phyloP scores from a whole-genome alignment of 2,329 filamentous ascomycete genomes.

The Didymella sp. region DNA sequence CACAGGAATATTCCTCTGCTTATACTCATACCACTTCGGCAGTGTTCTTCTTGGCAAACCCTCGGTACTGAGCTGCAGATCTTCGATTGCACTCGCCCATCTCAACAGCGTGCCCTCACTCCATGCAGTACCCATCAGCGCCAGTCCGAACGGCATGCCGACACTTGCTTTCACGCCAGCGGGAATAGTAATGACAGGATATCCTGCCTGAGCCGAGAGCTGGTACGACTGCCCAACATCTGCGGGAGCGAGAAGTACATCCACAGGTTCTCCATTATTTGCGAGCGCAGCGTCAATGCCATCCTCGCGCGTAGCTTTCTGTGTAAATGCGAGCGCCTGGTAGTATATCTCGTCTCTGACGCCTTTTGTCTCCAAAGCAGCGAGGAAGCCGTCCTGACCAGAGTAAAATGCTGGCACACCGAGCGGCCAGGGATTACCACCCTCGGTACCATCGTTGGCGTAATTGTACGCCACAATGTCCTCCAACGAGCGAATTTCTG shows the following conservation, averaged over 20 bases:
- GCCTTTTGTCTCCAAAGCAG: constrained; percentile 67
- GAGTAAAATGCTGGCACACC: constrained; percentile 62
- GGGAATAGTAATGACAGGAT: constrained; percentile 74
- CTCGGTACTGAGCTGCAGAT: constrained; percentile 39
- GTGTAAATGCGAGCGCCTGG: constrained; percentile 69
- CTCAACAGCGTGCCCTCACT: constrained; percentile 64
- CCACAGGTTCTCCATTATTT: constrained; percentile 55
- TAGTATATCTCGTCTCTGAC: constrained; percentile 69
- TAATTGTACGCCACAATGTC: constrained; percentile 50
- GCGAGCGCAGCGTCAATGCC: constrained; percentile 73
- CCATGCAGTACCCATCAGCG: constrained; percentile 65
- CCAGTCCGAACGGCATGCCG: constrained; percentile 56
- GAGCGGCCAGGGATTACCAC: constrained; percentile 62
- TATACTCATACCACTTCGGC: constrained; percentile 50
- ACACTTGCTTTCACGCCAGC: constrained; percentile 60
- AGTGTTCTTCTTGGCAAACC: constrained; percentile 33
- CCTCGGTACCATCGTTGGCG: constrained; percentile 70
- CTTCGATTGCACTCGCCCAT: constrained; percentile 62
- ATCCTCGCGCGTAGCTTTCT: constrained; percentile 64
- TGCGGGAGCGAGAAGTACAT: constrained; percentile 71
- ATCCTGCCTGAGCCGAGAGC: constrained; percentile 77
- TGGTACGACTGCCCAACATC: constrained; percentile 72
- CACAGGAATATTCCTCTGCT: constrained; percentile 50
- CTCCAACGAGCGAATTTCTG: constrained; percentile 29
- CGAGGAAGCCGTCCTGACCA: constrained; percentile 75